Percentiles rank a stretch among this genome's conserved stretches.
phyloP scores from a whole-genome alignment of 2,329 filamentous ascomycete genomes.

The Biscogniauxia mediterranea region DNA sequence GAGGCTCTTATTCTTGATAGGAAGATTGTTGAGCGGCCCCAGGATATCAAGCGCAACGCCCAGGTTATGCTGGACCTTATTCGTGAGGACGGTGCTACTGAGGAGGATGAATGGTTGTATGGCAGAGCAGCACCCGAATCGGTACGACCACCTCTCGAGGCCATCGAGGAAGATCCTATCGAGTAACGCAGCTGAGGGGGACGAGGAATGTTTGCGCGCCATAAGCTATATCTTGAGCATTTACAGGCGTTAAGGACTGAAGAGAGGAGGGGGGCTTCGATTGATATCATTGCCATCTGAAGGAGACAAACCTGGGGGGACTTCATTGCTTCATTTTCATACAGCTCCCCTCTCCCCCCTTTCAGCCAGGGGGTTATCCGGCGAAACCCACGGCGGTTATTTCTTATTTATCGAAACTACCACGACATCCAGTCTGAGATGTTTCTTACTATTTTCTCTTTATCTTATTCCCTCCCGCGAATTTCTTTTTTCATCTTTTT shows the following conservation, averaged over 20 bases:
- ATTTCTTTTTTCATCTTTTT: background rate
- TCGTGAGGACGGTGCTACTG: conserved; percentile 56
- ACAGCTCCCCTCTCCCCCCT: background rate
- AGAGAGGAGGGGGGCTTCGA: background rate
- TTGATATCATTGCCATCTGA: background rate
- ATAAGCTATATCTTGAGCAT: conserved; percentile 20
- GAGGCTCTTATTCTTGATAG: conserved; percentile 61
- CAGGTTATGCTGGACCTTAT: conserved; percentile 64
- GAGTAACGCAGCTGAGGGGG: conserved; percentile 29
- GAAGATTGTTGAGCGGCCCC: conserved; percentile 54
- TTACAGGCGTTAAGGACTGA: conserved; percentile 29
- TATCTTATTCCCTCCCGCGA: too few relatives aligned
- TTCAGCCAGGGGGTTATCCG: background rate
- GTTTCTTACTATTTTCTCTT: too few relatives aligned
- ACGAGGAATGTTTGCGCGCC: conserved; percentile 6
- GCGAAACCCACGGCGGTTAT: background rate
- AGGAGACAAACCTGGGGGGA: background rate
- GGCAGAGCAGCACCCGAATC: conserved; percentile 53
- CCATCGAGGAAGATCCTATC: conserved; percentile 51
- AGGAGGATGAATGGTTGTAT: conserved; percentile 64
- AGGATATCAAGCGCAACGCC: conserved; percentile 63
- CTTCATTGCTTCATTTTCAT: background rate
- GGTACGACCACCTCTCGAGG: conserved; percentile 50
- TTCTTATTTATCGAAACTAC: background rate
- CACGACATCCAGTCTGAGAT: background rate